These are phyloP conservation scores for Nematodospora valgi DNA, from an alignment of 805 yeast genomes.

Conservation along the genomic window DNA sequence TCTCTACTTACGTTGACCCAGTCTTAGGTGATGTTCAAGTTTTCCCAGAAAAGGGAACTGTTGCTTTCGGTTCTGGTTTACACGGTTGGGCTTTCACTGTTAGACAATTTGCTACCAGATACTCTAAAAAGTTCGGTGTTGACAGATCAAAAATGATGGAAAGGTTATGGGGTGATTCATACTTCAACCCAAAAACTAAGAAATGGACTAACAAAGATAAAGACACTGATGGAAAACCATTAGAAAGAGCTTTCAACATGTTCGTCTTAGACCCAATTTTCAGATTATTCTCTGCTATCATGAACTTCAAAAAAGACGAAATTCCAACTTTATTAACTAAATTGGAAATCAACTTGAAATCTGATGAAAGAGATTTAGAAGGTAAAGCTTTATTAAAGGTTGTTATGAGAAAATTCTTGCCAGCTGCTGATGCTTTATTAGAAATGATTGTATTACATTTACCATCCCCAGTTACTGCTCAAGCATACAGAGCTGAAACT, in stretches of 20 bases:
- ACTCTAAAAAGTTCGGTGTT: slow-evolving; percentile 99
- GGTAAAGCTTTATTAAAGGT: slow-evolving; percentile 98
- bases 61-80: slow-evolving; percentile 99
- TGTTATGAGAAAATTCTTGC: slow-evolving; percentile 99
- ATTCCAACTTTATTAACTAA: slow-evolving; percentile 87
- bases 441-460: slow-evolving; percentile 98
- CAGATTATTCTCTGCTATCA: slow-evolving; percentile 93
- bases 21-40: slow-evolving; percentile 95
- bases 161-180: slow-evolving; percentile 99
- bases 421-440: slow-evolving; percentile 99
- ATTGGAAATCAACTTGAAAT: slow-evolving; percentile 89
- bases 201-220: slow-evolving; percentile 96
- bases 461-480: slow-evolving; percentile 99
- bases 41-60: slow-evolving; percentile 98
- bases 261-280: slow-evolving; percentile 98
- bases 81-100: slow-evolving; percentile 99
- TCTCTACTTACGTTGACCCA: slow-evolving; percentile 90
- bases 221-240: slow-evolving; percentile 91
- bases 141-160: slow-evolving; percentile 97
- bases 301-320: slow-evolving; percentile 99
- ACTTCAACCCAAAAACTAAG: slow-evolving; percentile 99
- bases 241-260: slow-evolving; percentile 99
- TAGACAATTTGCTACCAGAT: slow-evolving; percentile 97
- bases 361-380: slow-evolving; percentile 96
- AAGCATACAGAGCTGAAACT: slow-evolving; percentile 97